Conservation (phyloP, 768 basidiomycete species). For the Termitomyces sp. region DNA sequence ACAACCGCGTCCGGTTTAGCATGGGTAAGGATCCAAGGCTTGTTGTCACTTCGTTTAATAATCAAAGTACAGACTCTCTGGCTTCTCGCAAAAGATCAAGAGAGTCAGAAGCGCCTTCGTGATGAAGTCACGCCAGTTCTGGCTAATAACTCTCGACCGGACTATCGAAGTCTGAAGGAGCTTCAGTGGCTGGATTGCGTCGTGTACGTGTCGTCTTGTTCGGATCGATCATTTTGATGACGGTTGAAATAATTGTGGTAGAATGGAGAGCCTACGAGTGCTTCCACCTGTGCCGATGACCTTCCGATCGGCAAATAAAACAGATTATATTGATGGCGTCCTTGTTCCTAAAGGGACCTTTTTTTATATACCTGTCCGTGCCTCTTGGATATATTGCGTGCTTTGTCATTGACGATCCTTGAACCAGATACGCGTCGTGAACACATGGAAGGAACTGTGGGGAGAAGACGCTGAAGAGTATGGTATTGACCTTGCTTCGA, state of each 20-base stretch:
- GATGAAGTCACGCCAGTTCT: conserved; percentile 45
- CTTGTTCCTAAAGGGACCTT: conserved; percentile 41
- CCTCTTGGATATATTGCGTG: not conserved
- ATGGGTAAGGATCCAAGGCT: conserved; percentile 32
- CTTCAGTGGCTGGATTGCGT: conserved; percentile 36
- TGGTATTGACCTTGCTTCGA: conserved; percentile 2
- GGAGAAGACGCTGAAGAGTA: conserved; percentile 47
- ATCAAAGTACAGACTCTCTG: conserved; percentile 35
- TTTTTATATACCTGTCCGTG: conserved; percentile 34
- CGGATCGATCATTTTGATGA: not conserved
- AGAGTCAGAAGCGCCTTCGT: conserved; percentile 45
- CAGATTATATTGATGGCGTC: conserved; percentile 38
- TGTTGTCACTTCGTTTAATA: not conserved
- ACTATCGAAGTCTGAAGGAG: conserved; percentile 35
- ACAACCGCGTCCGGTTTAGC: conserved; percentile 43
- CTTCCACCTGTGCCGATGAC: conserved; percentile 39
- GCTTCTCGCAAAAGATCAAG: conserved; percentile 47
- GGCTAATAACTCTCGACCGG: conserved; percentile 26
- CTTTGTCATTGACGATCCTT: not conserved
- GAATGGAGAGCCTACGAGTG: conserved; percentile 40
- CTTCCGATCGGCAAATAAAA: conserved; percentile 29
- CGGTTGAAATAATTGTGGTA: conserved; percentile 5
- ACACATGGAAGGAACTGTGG: conserved; percentile 46
- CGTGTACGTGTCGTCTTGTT: conserved; percentile 22
- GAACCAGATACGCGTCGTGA: conserved; percentile 41